Percentiles rank a stretch among this genome's conserved stretches.
Evolutionary conservation across 257 asterid genomes (phyloP).

Genomic region (Capsicum chinense): DNA sequence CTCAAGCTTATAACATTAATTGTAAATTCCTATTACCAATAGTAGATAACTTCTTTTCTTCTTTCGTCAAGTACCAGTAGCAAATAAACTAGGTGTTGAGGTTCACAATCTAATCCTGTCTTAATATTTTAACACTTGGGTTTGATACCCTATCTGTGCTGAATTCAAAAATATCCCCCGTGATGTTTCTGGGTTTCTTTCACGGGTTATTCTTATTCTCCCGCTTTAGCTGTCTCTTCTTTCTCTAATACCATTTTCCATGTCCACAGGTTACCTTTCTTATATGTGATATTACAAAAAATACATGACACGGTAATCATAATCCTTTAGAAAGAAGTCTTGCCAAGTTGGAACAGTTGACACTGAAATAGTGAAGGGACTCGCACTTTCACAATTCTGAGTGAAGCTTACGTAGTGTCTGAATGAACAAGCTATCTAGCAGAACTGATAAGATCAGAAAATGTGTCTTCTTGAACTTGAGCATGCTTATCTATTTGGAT

Average conservation of each 20-base stretch:
- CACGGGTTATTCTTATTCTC: background rate
- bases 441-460: background rate
- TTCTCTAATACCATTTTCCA: conserved; percentile 17
- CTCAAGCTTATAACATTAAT: background rate
- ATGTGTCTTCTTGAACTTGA: background rate
- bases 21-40: background rate
- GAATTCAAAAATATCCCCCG: background rate
- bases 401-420: background rate
- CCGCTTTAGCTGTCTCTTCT: background rate
- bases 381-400: background rate
- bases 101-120: conserved; percentile 17
- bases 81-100: background rate
- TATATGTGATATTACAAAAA: conserved; percentile 6
- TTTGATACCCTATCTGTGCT: conserved; percentile 1
- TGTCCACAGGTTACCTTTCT: conserved; percentile 1
- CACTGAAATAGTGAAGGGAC: background rate
- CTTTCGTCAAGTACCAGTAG: background rate
- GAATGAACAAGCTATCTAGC: background rate
- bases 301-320: background rate
- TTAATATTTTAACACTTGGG: background rate
- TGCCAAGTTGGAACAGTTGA: background rate
- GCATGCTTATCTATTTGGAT: background rate
- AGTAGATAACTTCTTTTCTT: conserved; percentile 14
- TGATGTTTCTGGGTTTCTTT: background rate
- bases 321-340: conserved; percentile 20